Conservation (phyloP, 1,139 yeast species). For the Candida smagusa region DNA sequence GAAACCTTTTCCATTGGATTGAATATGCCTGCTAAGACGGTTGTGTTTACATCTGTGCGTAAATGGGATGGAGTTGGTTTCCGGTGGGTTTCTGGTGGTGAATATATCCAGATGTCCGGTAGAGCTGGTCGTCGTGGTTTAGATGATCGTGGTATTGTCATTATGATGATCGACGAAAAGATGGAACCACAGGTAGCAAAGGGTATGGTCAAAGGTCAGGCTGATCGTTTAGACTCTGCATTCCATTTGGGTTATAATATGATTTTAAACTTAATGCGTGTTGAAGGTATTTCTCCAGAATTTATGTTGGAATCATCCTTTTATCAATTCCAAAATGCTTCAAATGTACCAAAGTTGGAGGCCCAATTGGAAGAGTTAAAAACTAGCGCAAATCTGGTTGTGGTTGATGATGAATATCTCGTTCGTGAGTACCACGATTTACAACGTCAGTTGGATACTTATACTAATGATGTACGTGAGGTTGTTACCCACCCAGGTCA, state of each 20-base stretch:
- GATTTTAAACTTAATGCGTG: constrained; percentile 93
- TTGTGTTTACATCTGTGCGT: constrained; percentile 94
- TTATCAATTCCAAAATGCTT: constrained; percentile 90
- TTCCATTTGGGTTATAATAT: constrained; percentile 96
- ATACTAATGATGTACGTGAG: constrained; percentile 74
- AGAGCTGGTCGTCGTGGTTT: constrained; percentile 99
- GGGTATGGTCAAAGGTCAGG: constrained; percentile 99
- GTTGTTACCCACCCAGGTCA: constrained; percentile 93
- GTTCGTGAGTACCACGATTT: constrained; percentile 82
- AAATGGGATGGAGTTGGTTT: constrained; percentile 98
- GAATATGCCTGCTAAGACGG: constrained; percentile 98
- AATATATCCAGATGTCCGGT: constrained; percentile 98
- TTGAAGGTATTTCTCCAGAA: constrained; percentile 97
- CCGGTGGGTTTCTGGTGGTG: constrained; percentile 99
- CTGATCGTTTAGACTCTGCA: constrained; percentile 93
- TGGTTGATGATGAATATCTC: constrained; percentile 76
- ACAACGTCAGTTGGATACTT: constrained; percentile 64
- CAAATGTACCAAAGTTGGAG: constrained; percentile 84
- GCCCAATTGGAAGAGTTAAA: constrained; percentile 54
- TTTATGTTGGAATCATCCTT: constrained; percentile 94
- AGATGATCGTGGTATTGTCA: constrained; percentile 98
- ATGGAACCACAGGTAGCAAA: constrained; percentile 99
- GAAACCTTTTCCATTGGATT: constrained; percentile 98
- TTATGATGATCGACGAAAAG: constrained; percentile 98
- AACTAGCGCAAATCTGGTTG: constrained; percentile 44